A percentile compares a stretch with the other conserved stretches of the same genome.
Conservation (phyloP, 164 flowering plant species). For the Sextonia rubra region DNA sequence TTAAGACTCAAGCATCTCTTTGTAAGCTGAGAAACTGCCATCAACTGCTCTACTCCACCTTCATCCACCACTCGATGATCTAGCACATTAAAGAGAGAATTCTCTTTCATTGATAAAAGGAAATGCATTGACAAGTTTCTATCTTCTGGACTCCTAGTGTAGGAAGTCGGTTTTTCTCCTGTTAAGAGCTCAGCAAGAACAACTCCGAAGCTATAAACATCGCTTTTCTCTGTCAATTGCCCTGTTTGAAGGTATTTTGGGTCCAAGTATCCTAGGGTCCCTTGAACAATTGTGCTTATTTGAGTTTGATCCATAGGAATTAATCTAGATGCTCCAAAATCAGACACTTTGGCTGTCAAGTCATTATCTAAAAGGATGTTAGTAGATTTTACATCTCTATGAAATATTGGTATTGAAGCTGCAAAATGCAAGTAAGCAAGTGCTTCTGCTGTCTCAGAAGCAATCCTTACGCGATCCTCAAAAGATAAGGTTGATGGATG, state of each 20-base stretch:
- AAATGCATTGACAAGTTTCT: conserved; percentile 5
- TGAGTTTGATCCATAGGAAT: conserved; percentile 1
- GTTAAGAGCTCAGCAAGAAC: conserved; percentile 16
- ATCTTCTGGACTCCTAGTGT: conserved; percentile 1
- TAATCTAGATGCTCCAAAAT: conserved; percentile 10
- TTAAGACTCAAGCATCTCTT: conserved; percentile 7
- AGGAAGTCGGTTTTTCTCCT: conserved; percentile 1
- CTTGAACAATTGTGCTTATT: conserved; percentile 6
- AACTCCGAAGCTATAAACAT: conserved; percentile 16
- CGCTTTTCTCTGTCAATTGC: conserved; percentile 12
- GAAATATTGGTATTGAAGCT: conserved; percentile 4
- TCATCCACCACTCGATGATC: conserved; percentile 1
- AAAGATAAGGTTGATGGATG: conserved; percentile 14
- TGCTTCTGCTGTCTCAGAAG: conserved; percentile 5
- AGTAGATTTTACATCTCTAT: conserved; percentile 12
- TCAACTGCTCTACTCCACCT: conserved; percentile 1
- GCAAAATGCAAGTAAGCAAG: conserved; percentile 9
- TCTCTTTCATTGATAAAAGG: not conserved
- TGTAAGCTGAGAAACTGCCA: conserved; percentile 7
- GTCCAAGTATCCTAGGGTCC: conserved; percentile 13
- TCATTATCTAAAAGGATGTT: conserved; percentile 9
- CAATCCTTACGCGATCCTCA: conserved; percentile 18
- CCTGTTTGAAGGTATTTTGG: conserved; percentile 9
- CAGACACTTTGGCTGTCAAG: conserved; percentile 10
- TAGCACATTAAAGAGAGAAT: not conserved